Conservation (phyloP, 305 asterid genomes). For the Ajuga reptans region DNA sequence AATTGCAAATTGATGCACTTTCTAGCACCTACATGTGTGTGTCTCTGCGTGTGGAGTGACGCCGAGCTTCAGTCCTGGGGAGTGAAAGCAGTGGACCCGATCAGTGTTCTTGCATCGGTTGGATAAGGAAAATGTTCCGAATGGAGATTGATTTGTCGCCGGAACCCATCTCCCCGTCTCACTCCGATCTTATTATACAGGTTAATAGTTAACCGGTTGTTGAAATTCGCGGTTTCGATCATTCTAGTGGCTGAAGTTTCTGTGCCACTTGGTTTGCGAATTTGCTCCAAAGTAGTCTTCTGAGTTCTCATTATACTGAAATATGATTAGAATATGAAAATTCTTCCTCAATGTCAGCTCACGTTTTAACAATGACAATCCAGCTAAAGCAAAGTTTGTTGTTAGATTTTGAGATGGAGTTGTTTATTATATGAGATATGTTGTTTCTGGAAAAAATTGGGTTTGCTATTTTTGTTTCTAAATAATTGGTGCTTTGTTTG, state of each 20-base stretch:
- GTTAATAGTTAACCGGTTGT: constrained; percentile 21
- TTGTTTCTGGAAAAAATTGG: background rate
- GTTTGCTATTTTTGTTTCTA: background rate
- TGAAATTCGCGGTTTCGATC: background rate
- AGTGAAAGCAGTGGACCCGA: constrained; percentile 38
- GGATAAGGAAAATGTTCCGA: constrained; percentile 41
- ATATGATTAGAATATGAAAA: constrained; percentile 9
- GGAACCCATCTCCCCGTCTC: constrained; percentile 26
- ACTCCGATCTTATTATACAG: constrained; percentile 37
- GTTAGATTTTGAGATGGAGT: background rate
- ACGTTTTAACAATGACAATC: background rate
- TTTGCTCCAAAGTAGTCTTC: too few relatives aligned
- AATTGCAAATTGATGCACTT: constrained; percentile 23
- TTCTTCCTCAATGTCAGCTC: background rate
- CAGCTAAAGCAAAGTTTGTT: background rate
- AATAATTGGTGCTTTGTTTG: background rate
- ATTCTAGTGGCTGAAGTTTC: constrained; percentile 18
- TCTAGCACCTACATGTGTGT: constrained; percentile 9
- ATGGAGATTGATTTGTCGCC: constrained; percentile 65
- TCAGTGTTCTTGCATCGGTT: constrained; percentile 44
- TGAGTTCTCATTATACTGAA: constrained; percentile 7
- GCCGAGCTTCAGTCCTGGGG: constrained; percentile 54
- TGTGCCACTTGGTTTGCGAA: background rate
- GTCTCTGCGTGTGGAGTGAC: constrained; percentile 21
- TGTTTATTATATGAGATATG: background rate